These are phyloP conservation scores for Penicillium sumatraense DNA, from an alignment of 2,329 filamentous ascomycete genomes.

Conservation along the genomic window DNA sequence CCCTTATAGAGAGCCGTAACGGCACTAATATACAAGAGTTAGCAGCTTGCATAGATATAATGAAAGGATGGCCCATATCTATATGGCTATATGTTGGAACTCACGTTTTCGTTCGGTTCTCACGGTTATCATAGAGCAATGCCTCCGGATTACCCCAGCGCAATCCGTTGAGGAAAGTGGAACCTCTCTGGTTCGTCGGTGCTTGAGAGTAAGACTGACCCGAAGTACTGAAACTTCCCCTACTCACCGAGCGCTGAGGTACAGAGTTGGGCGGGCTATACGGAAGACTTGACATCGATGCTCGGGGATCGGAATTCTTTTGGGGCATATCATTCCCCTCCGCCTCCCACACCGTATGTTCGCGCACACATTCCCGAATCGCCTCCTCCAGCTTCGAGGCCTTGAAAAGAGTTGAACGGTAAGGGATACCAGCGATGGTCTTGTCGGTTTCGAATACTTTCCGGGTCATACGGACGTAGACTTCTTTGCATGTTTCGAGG, in stretches of 20 bases:
- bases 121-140: slow-evolving; percentile 81
- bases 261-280: slow-evolving; percentile 46
- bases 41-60: slow-evolving; percentile 25
- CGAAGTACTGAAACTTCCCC: slow-evolving; percentile 81
- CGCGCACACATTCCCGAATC: slow-evolving; percentile 83
- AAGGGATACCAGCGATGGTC: slow-evolving; percentile 93
- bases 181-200: slow-evolving; percentile 60
- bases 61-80: neutral
- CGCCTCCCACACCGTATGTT: slow-evolving; percentile 77
- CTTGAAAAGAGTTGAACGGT: slow-evolving; percentile 93
- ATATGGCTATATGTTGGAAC: slow-evolving; percentile 37
- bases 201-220: slow-evolving; percentile 65
- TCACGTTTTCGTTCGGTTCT: slow-evolving; percentile 88
- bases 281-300: slow-evolving; percentile 54
- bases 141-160: slow-evolving; percentile 83
- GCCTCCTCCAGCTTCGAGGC: slow-evolving; percentile 93
- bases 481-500: slow-evolving; percentile 94
- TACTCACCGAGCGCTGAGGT: slow-evolving; percentile 70
- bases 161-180: slow-evolving; percentile 47
- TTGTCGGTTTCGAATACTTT: slow-evolving; percentile 98
- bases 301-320: slow-evolving; percentile 44
- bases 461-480: slow-evolving; percentile 92
- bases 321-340: slow-evolving; percentile 77
- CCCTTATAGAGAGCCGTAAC: slow-evolving; percentile 92
- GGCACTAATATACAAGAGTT: slow-evolving; percentile 60